Base-by-base conservation (phyloP, 192 early-diverging fungal species). In the Irineochytrium annulatum region DNA sequence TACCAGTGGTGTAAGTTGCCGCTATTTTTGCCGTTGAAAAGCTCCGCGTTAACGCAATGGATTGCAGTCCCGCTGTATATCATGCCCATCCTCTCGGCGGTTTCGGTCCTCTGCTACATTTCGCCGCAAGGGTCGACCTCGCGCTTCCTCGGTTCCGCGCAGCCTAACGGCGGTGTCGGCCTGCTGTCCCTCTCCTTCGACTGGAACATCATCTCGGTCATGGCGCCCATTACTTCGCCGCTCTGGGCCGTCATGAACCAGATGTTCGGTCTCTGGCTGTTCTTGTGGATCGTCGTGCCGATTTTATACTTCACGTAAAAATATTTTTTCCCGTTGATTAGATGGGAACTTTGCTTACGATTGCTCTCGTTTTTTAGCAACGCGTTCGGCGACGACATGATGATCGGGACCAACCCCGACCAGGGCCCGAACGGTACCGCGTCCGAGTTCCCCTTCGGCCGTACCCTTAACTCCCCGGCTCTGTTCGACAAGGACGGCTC, bases 271-370 rank as follows among this genome's bases (percentile, higher is more conserved):
- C 86, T 86, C 53, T 72, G 82, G 20, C 74, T 89, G 34, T 79
- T 86, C 44, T 81, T 87, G 72, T 92, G 87, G 85, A 76, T 91
- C 57, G 57, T 87, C 20, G 74, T 80, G 3, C 91, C 91, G 17
- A 63, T 67, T 43, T 61, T 41, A 8, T 41, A 22, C 59, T 62
- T 20, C 35, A n/a, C n/a, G n/a, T n/a, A n/a, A n/a, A n/a, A n/a
- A n/a, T n/a, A n/a, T n/a, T n/a, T n/a, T n/a, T n/a, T n/a, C n/a
- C n/a, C n/a, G n/a, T n/a, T n/a, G n/a, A n/a, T n/a, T n/a, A n/a
- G n/a, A n/a, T n/a, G n/a, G n/a, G n/a, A n/a, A n/a, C n/a, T n/a
- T n/a, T n/a, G n/a, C n/a, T n/a, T n/a, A n/a, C n/a, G n/a, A n/a
- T n/a, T n/a, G n/a, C n/a, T n/a, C n/a, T n/a, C n/a, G n/a, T n/a